Base-by-base conservation (phyloP, 2,329 filamentous ascomycete genomes). In the Calonectria pseudoturangicola region DNA sequence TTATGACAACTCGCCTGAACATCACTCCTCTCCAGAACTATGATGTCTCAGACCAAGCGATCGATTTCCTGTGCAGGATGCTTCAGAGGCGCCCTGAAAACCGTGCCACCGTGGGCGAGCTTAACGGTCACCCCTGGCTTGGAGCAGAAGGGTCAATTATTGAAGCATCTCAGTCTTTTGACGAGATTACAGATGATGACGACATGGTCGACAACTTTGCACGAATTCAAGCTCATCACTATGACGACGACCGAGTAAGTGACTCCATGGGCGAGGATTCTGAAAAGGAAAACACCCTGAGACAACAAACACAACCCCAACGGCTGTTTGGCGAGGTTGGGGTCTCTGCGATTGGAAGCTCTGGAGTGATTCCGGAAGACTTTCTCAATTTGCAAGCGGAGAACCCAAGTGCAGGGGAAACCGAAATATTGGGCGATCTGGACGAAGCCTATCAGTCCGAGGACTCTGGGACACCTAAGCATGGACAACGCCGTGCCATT, bases 1-100 rank as follows among this genome's bases (percentile, higher is more conserved):
- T 98, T 81, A 98, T 98, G 94, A 94, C 92, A 6, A 92, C 89
- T 3, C 87, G 91, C 0, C 86, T 97, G 7, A 91, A 98, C 78
- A 89, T 91, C 15, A 83, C 85, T 16, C 92, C 94, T 1, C 86
- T 98, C 28, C 84, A 89, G 12, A 81, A 85, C 7, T 85, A 83
- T 12, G 86, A 87, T 0, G 87, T 97, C 9, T 95, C 95, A 0
- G 85, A 89, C 1, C 82, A 87, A 2, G 94, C 93, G 13, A 91
- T 97, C 60, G 90, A 95, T 75, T 94, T 98, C 77, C 86, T 98
- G 39, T 85, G 87, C 18, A 87, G 88, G n/a, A 97, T 98, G 90
- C 90, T 98, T 5, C 92, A 95, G 76, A 91, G 91, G n/a, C 92
- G 95, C 63, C 95, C 96, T 1, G 90, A 93, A 69, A 85, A 90